Conservation (phyloP, 768 basidiomycete species). For the Candolleomyces efflorescens region DNA sequence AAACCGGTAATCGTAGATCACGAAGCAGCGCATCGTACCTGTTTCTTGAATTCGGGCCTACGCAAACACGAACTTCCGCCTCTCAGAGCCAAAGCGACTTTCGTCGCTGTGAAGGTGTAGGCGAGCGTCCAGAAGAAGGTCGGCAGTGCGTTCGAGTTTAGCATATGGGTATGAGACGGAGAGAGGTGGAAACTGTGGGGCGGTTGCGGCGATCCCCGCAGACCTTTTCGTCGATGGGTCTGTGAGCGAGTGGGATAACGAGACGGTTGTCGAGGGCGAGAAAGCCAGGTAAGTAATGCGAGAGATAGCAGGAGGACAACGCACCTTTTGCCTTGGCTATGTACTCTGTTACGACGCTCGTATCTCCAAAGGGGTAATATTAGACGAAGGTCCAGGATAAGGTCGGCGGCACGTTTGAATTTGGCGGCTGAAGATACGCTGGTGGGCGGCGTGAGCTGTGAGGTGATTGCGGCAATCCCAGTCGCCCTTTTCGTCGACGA, state of each 20-base stretch:
- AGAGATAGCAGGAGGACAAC: slow-evolving; percentile 30
- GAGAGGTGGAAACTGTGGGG: slow-evolving; percentile 90
- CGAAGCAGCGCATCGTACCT: no score
- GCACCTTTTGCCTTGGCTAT: no score
- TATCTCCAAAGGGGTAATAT: no score
- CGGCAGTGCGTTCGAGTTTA: slow-evolving; percentile 86
- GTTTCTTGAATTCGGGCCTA: slow-evolving; percentile 87
- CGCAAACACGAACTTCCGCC: slow-evolving; percentile 71
- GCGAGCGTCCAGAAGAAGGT: slow-evolving; percentile 84
- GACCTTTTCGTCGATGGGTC: slow-evolving; percentile 90
- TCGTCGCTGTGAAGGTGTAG: slow-evolving; percentile 93
- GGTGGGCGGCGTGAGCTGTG: slow-evolving; percentile 91
- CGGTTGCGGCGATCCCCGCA: slow-evolving; percentile 98
- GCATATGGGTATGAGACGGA: slow-evolving; percentile 83
- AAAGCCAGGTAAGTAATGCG: no score
- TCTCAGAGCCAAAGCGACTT: slow-evolving; percentile 80
- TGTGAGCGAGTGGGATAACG: slow-evolving; percentile 20
- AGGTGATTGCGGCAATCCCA: slow-evolving; percentile 97
- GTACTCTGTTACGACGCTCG: no score
- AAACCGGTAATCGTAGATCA: neutral
- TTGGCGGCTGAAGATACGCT: slow-evolving; percentile 83
- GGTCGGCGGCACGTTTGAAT: slow-evolving; percentile 80
- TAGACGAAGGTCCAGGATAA: slow-evolving; percentile 86
- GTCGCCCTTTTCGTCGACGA: slow-evolving; percentile 94
- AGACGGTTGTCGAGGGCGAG: no score